Evolutionary conservation across 2,329 filamentous ascomycete species (phyloP).

Genomic region (Grosmannia clavigera): DNA sequence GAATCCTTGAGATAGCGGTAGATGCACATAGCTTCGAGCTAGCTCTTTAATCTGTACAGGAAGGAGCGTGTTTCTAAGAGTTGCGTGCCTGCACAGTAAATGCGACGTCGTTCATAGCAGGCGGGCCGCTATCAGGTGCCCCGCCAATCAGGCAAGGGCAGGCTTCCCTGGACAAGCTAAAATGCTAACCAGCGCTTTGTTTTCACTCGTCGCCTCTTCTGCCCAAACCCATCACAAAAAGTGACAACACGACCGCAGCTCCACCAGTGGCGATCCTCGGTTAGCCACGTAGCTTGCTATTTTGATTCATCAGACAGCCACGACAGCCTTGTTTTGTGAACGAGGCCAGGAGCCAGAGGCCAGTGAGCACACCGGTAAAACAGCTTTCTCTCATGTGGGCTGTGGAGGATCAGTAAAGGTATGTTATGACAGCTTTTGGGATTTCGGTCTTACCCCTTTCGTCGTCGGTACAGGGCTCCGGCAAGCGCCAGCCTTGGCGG

Average conservation of each 20-base stretch:
- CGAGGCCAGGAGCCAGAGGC: not conserved
- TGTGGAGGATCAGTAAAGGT: not conserved
- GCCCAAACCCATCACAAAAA: not conserved
- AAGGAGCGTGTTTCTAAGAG: not conserved
- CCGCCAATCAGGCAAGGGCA: slow-evolving; percentile 4
- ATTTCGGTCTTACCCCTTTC: not conserved
- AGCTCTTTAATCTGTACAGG: not conserved
- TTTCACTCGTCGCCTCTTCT: slow-evolving; percentile 7
- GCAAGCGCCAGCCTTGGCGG: not conserved
- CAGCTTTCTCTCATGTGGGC: not conserved
- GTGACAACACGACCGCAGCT: not conserved
- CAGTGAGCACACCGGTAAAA: not conserved
- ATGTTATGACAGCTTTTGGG: not conserved
- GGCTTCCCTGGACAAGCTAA: not conserved
- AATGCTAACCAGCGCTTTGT: slow-evolving; percentile 1
- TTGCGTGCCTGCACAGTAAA: not conserved
- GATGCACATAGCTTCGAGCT: too few species aligned
- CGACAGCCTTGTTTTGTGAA: not conserved
- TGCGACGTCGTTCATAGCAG: not conserved
- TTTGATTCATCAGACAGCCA: not conserved
- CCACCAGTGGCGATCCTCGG: not conserved
- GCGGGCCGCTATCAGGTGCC: not conserved
- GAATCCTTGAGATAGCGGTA: not conserved
- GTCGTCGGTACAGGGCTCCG: not conserved
- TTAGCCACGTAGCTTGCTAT: not conserved